Evolutionary conservation across 345 rosid species (phyloP).

Genomic region (Eucalyptus fibrosa): DNA sequence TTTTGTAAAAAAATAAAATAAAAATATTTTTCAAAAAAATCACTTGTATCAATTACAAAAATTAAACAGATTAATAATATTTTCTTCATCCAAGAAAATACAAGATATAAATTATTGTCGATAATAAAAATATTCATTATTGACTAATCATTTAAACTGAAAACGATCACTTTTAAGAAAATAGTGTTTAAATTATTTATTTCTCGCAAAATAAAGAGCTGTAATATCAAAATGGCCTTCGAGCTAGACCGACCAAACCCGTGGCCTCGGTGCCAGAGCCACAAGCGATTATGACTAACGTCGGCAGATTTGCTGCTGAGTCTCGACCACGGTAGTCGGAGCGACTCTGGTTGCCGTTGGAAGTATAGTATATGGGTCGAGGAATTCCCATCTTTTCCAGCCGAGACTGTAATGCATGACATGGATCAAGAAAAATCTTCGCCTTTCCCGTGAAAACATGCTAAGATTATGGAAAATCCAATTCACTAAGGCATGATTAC

Average conservation of each 20-base stretch:
- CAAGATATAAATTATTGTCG: fast-evolving
- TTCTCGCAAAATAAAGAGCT: fast-evolving
- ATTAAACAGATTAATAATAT: fast-evolving
- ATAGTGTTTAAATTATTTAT: fast-evolving
- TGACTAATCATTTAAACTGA: fast-evolving
- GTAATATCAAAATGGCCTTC: neutral
- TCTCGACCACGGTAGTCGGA: too few relatives aligned
- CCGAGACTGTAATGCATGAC: too few relatives aligned
- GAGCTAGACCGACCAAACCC: neutral
- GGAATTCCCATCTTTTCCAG: too few relatives aligned
- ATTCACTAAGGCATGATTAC: too few relatives aligned
- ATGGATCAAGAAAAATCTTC: too few relatives aligned
- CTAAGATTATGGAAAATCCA: too few relatives aligned
- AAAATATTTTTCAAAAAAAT: neutral
- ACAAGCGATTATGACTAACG: too few relatives aligned
- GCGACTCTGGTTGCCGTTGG: fast-evolving
- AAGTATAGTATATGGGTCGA: too few relatives aligned
- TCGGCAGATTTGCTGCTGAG: too few relatives aligned
- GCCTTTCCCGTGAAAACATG: too few relatives aligned
- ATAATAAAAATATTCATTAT: fast-evolving
- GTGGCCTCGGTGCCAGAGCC: neutral
- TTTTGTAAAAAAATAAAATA: fast-evolving
- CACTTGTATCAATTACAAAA: fast-evolving
- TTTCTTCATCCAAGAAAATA: neutral
- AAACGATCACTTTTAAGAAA: fast-evolving